phyloP scores from a whole-genome alignment of 2,329 filamentous ascomycete species.

The Fusarium euwallaceae region DNA sequence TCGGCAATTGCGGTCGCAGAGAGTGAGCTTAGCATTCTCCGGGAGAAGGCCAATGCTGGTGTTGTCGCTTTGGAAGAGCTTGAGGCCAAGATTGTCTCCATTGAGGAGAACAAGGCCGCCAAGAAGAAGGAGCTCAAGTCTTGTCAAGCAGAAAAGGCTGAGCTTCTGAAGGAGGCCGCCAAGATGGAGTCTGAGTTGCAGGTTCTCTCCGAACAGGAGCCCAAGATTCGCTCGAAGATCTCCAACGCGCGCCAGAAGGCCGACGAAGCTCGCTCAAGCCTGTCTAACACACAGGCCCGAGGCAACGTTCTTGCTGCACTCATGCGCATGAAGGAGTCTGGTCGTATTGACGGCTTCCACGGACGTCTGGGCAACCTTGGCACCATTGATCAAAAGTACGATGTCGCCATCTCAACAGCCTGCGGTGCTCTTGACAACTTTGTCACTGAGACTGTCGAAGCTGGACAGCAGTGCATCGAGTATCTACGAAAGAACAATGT shows the following conservation, averaged over 20 bases:
- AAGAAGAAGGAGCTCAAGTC: slow-evolving; percentile 83
- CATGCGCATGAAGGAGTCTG: slow-evolving; percentile 95
- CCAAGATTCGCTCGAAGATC: slow-evolving; percentile 84
- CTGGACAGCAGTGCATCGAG: slow-evolving; percentile 97
- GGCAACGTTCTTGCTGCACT: slow-evolving; percentile 92
- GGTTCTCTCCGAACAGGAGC: slow-evolving; percentile 81
- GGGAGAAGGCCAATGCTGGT: slow-evolving; percentile 89
- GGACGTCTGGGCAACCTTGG: slow-evolving; percentile 94
- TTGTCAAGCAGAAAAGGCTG: slow-evolving; percentile 78
- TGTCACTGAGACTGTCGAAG: slow-evolving; percentile 95
- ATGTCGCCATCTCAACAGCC: slow-evolving; percentile 97
- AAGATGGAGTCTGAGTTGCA: slow-evolving; percentile 80
- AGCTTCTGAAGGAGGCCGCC: slow-evolving; percentile 80
- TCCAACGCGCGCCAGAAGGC: slow-evolving; percentile 94
- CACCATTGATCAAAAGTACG: slow-evolving; percentile 92
- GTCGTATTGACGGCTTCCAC: slow-evolving; percentile 96
- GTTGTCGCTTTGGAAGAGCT: slow-evolving; percentile 87
- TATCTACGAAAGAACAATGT: slow-evolving; percentile 98
- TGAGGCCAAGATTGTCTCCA: slow-evolving; percentile 80
- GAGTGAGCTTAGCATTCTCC: slow-evolving; percentile 91
- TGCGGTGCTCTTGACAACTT: slow-evolving; percentile 94
- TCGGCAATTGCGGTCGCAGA: slow-evolving; percentile 94
- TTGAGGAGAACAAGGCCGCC: slow-evolving; percentile 76
- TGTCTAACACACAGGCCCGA: slow-evolving; percentile 91
- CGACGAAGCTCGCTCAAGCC: slow-evolving; percentile 91